These are phyloP conservation scores for Tetrahymena borealis DNA, from an alignment of 73 alveolate genomes.

Conservation along the genomic window DNA sequence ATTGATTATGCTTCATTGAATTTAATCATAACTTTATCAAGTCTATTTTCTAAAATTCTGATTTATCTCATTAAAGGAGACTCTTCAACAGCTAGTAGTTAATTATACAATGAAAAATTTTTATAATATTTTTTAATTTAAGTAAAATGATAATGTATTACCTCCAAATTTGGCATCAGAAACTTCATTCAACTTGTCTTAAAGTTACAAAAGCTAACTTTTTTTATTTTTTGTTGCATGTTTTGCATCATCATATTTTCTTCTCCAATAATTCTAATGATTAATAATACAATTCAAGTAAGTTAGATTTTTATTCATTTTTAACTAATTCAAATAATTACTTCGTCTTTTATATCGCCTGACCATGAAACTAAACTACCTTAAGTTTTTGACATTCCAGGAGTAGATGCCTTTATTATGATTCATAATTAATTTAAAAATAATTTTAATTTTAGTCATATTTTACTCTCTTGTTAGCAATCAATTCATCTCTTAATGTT, in stretches of 20 bases:
- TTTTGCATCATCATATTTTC: conserved; percentile 42
- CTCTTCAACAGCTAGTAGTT: conserved; percentile 55
- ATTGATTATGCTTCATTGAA: conserved; percentile 69
- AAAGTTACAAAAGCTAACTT: conserved; percentile 7
- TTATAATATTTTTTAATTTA: background rate
- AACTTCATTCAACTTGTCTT: conserved; percentile 38
- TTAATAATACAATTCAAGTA: too few species aligned
- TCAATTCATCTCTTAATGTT: conserved; percentile 39
- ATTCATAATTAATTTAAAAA: background rate
- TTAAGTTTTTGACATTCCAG: conserved; percentile 33
- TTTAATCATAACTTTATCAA: conserved; percentile 73
- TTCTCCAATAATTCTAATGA: conserved; percentile 42
- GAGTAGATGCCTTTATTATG: conserved; percentile 28
- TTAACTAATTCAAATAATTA: background rate
- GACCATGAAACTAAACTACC: conserved; percentile 44
- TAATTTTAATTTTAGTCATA: background rate
- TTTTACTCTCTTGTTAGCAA: conserved; percentile 39
- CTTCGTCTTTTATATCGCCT: conserved; percentile 45
- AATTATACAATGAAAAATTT: background rate
- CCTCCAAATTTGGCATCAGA: conserved; percentile 38
- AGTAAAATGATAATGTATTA: background rate
- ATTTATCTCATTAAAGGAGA: conserved; percentile 85
- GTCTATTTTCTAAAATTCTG: conserved; percentile 75
- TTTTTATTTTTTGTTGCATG: conserved; percentile 34
- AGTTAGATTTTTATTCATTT: too few species aligned